phyloP scores from a whole-genome alignment of 495 filamentous ascomycete genomes.

The Neurospora discreta region DNA sequence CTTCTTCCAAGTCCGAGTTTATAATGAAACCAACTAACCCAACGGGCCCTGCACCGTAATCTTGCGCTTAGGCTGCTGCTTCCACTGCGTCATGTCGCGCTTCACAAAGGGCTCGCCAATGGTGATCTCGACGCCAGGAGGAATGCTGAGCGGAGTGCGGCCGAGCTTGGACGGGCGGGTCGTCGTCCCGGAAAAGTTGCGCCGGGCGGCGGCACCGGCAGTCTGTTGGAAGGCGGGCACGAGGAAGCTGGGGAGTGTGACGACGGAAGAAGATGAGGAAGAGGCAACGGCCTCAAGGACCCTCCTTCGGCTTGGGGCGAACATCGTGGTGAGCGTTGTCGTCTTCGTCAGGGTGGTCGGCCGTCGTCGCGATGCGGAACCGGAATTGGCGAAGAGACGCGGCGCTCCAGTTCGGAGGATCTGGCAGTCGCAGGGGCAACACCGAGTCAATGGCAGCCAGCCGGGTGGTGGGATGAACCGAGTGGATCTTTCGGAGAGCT shows the following conservation, averaged over 20 bases:
- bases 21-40: constrained; percentile 36
- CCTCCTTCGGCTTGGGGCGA: constrained; percentile 37
- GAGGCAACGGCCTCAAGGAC: constrained; percentile 25
- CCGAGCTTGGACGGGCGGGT: constrained; percentile 69
- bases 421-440: not conserved
- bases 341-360: not conserved
- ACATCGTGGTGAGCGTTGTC: constrained; percentile 24
- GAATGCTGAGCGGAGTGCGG: constrained; percentile 67
- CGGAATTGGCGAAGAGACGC: constrained; percentile 4
- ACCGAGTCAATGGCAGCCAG: not conserved
- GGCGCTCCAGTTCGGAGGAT: constrained; percentile 4
- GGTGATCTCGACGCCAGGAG: constrained; percentile 66
- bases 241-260: constrained; percentile 56
- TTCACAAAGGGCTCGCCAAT: constrained; percentile 46
- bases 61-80: constrained; percentile 43
- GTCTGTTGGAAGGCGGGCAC: constrained; percentile 55
- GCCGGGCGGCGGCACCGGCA: not conserved
- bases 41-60: constrained; percentile 61
- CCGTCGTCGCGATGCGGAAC: not conserved
- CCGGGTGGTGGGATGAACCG: not conserved
- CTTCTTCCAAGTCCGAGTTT: too few species aligned
- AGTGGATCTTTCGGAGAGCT: not conserved
- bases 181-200: constrained; percentile 59
- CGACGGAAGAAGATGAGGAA: constrained; percentile 17
- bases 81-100: constrained; percentile 41